These are phyloP conservation scores for Quambalaria eucalypti DNA, from an alignment of 1,284 basidiomycete genomes.

Conservation along the genomic window DNA sequence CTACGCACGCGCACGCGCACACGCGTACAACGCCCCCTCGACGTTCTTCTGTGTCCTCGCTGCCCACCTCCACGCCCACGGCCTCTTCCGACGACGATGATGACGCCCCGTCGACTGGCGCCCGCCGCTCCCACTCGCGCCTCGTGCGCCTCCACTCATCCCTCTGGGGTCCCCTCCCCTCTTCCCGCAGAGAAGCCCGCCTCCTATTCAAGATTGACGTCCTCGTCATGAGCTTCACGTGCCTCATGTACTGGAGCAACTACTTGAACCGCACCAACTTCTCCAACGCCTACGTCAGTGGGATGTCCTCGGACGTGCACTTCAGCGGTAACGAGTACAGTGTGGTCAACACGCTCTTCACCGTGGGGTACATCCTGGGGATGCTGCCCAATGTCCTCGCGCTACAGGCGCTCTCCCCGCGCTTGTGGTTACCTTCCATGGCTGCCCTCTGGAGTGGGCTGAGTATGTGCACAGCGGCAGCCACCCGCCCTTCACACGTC, in stretches of 20 bases:
- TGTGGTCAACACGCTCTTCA: constrained; percentile 50
- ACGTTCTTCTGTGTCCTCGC: too few relatives aligned
- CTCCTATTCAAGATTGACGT: constrained; percentile 24
- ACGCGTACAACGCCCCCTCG: too few relatives aligned
- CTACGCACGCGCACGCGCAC: too few relatives aligned
- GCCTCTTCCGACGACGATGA: too few relatives aligned
- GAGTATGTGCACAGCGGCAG: constrained; percentile 15
- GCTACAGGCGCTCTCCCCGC: constrained; percentile 34
- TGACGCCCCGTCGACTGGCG: too few relatives aligned
- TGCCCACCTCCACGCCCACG: too few relatives aligned
- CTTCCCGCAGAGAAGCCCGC: constrained; percentile 14
- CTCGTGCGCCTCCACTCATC: too few relatives aligned
- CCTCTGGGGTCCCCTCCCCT: constrained; percentile 20
- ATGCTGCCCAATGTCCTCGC: constrained; percentile 39
- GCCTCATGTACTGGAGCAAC: constrained; percentile 18
- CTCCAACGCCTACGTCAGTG: constrained; percentile 57
- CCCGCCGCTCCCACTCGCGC: too few relatives aligned
- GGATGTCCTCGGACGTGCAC: constrained; percentile 67
- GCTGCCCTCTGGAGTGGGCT: constrained; percentile 34
- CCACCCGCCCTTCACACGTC: constrained; percentile 50
- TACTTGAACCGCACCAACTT: constrained; percentile 31
- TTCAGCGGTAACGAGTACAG: constrained; percentile 66
- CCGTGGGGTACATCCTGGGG: constrained; percentile 40
- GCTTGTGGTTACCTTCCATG: constrained; percentile 25
- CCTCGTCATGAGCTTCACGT: constrained; percentile 26